phyloP scores from a whole-genome alignment of 768 basidiomycete genomes.

The Cystoderma amianthinum region DNA sequence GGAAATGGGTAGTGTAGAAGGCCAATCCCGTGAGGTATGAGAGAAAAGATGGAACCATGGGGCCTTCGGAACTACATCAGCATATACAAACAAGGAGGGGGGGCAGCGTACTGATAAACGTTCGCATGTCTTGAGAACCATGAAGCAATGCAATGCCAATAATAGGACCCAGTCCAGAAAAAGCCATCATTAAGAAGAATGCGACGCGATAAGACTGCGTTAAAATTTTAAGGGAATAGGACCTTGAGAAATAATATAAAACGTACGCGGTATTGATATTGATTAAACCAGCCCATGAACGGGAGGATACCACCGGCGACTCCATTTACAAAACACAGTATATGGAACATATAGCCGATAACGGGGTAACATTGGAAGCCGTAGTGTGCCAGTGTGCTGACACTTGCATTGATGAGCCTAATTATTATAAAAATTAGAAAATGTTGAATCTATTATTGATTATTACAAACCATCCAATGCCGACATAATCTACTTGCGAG shows the following conservation, averaged over 20 bases:
- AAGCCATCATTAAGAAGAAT: conserved; percentile 75
- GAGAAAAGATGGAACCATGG: conserved; percentile 61
- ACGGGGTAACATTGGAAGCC: conserved; percentile 66
- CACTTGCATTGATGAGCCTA: conserved; percentile 81
- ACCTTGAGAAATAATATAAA: conserved; percentile 1
- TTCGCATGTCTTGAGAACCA: conserved; percentile 37
- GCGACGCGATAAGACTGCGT: conserved; percentile 66
- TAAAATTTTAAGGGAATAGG: conserved; percentile 5
- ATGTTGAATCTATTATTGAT: no score
- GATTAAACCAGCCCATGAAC: conserved; percentile 89
- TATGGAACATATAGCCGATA: conserved; percentile 53
- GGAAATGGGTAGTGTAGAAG: conserved; percentile 82
- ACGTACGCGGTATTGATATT: conserved; percentile 64
- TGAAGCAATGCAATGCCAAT: conserved; percentile 53
- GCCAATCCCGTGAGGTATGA: conserved; percentile 72
- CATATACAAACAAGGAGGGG: conserved; percentile 4
- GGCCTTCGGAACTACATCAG: conserved; percentile 31
- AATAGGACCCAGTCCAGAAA: conserved; percentile 68
- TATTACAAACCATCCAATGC: conserved; percentile 73
- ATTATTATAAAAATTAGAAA: no score
- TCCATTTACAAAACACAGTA: conserved; percentile 65
- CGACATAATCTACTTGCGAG: conserved; percentile 85
- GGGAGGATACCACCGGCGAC: conserved; percentile 75
- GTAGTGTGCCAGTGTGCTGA: conserved; percentile 75
- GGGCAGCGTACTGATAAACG: conserved; percentile 49